Evolutionary conservation across 352 stramenopile genomes (phyloP).

Genomic region (Globisporangium recalcitrans): DNA sequence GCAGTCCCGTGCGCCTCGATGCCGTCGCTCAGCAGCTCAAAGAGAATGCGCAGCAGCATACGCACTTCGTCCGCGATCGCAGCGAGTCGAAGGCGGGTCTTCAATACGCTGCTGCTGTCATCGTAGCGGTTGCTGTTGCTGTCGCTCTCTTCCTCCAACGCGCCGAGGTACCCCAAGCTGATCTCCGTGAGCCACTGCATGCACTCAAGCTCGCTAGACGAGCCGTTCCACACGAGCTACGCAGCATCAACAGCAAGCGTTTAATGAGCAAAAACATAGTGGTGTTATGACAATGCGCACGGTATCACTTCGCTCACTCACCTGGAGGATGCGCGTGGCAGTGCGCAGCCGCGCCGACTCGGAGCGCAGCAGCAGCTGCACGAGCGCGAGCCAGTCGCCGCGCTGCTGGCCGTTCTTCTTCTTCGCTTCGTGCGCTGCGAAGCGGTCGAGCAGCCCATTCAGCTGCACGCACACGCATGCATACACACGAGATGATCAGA

Average conservation of each 20-base stretch:
- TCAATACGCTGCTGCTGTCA: background rate
- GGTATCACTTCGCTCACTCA: conserved; percentile 3
- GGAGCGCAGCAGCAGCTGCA: conserved; percentile 56
- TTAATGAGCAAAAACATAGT: too few species aligned
- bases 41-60: conserved; percentile 46
- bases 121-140: background rate
- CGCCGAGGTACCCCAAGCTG: conserved; percentile 53
- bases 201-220: conserved; percentile 56
- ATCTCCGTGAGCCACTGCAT: conserved; percentile 79
- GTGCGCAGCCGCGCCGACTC: conserved; percentile 46
- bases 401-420: conserved; percentile 38
- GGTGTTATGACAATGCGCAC: background rate
- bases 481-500: background rate
- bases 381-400: conserved; percentile 58
- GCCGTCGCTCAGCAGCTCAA: conserved; percentile 47
- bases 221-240: conserved; percentile 42
- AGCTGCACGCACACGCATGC: conserved; percentile 50
- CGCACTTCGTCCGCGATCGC: conserved; percentile 45
- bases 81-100: conserved; percentile 5
- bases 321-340: conserved; percentile 50
- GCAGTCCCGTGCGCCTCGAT: conserved; percentile 20
- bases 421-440: conserved; percentile 35
- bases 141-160: conserved; percentile 29
- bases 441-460: conserved; percentile 50
- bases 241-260: background rate